Evolutionary conservation across 1,284 basidiomycete genomes (phyloP), one percentile per base, ranked within the genome.

Genomic region (Microbotryomycetes sp.): DNA sequence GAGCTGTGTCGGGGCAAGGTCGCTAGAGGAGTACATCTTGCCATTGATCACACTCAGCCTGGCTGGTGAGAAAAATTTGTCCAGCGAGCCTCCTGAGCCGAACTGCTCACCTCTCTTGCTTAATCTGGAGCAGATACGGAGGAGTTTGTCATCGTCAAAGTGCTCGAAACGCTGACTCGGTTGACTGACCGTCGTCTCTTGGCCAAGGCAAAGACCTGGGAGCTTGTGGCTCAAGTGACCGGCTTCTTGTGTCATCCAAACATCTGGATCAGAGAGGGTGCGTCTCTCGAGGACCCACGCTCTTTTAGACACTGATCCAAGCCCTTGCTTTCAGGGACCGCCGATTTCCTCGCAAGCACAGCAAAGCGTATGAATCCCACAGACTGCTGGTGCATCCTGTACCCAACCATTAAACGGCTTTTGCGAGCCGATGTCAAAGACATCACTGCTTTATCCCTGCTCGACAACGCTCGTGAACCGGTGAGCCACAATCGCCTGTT

Each of bases 211-310:
- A 83, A 87, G n/a, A 84, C 96, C 49, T 93, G 92, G 89, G 92
- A 97, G 66, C 79, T 97, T 36, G 88, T 96, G 81, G 88, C 85
- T 58, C 84, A 86, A 0, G 86, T 88, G 0, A 79, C 91, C 7
- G 89, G 90, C 1, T 93, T 97, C 73, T 77, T 98, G 46, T 94
- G 90, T 70, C 96, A 99, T 75, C 94, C 96, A 0, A 94, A 97
- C 75, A 77, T 84, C n/a, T 97, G 94, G 93, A 89, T 98, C 71
- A 81, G 91, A 62, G 90, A 97, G 80, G 88, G 92, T 87, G 58
- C 29, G 25, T 42, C 9, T 45, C 2, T 15, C 23, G 2, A 25
- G 29, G 30, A 4, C 12, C 28, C n/a, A 14, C 28, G 31, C 16
- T 16, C 6, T n/a, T 7, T 7, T 19, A 14, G n/a, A n/a, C n/a